Evolutionary conservation across 1,284 basidiomycete genomes (phyloP).

Genomic region (Tilletia indica): DNA sequence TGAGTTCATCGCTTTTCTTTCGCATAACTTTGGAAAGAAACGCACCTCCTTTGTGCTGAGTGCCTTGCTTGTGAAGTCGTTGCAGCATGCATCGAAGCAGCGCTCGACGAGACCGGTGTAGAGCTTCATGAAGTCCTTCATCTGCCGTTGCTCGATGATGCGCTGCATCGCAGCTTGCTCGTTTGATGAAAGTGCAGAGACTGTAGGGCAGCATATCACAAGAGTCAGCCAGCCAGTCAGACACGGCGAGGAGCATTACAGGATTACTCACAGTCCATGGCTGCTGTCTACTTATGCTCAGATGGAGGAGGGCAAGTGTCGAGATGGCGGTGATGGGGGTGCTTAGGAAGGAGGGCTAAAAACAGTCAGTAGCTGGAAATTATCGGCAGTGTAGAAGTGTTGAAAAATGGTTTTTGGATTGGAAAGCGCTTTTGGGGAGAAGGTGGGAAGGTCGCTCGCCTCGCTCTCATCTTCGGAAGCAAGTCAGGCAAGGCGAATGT

Average conservation of each 20-base stretch:
- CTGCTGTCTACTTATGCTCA: not conserved
- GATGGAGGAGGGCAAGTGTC: too few species aligned
- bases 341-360: too few species aligned
- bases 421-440: not conserved
- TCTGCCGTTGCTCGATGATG: conserved; percentile 64
- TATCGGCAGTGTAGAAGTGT: too few species aligned
- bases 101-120: conserved; percentile 94
- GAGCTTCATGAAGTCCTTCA: conserved; percentile 95
- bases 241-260: not conserved
- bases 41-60: conserved; percentile 86
- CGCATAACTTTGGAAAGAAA: not conserved
- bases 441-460: too few species aligned
- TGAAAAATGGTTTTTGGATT: not conserved
- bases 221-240: too few species aligned
- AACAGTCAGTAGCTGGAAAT: too few species aligned
- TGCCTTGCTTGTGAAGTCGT: conserved; percentile 94
- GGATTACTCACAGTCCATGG: conserved; percentile 28
- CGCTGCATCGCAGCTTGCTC: conserved; percentile 53
- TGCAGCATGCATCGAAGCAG: conserved; percentile 90
- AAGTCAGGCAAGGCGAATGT: too few species aligned
- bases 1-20: not conserved
- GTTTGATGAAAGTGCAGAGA: conserved; percentile 47
- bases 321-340: too few species aligned
- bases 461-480: too few species aligned
- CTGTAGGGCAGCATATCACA: conserved; percentile 26